Evolutionary conservation across 192 early-diverging fungal species (phyloP), one percentile per base, ranked within the genome.

Genomic region (Dimargaris xerosporica): DNA sequence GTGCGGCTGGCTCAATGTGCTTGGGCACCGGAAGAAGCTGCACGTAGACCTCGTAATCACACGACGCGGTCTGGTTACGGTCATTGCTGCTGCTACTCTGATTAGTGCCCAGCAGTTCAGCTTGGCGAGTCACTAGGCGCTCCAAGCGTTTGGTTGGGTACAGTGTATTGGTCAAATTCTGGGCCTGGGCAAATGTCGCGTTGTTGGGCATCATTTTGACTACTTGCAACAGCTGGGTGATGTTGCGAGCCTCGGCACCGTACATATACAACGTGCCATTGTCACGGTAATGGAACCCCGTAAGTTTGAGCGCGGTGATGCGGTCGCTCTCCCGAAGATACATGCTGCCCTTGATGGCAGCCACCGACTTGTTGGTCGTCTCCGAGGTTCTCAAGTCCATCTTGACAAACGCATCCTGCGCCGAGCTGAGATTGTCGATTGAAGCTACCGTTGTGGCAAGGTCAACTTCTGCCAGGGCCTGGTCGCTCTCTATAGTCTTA

Each of bases 271-370:
- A 63, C 2, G 67, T 62, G 23, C 68, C 69, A 6, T 66, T 55
- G 17, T 44, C 48, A 29, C 52, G 44, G 64, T 65, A 74, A 51
- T 71, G 63, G 15, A 74, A 44, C 41, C 73, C 73, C 39, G 63
- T 64, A 39, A 74, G 39, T 9, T 30, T 23, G 17, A 71, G 65
- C 15, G 15, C 5, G 43, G 26, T 29, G 7, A 61, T 53, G 28
- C 53, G 63, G 16, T 34, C 64, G 25, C 39, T 26, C 9, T 59
- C 25, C 4, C 56, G 64, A 17, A 74, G 26, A 21, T 26, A 43
- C 25, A 50, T 51, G 2, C 19, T 54, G 46, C 73, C 73, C 23
- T 54, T 62, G 43, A 74, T 44, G n/a, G 68, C 34, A 23, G 47
- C 51, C 21, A 56, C 31, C 41, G 62, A 44, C 29, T 44, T 42